Percentiles rank a stretch among this genome's conserved stretches.
Evolutionary conservation across 1,284 basidiomycete genomes (phyloP).

Genomic region (Marasmius sp.): DNA sequence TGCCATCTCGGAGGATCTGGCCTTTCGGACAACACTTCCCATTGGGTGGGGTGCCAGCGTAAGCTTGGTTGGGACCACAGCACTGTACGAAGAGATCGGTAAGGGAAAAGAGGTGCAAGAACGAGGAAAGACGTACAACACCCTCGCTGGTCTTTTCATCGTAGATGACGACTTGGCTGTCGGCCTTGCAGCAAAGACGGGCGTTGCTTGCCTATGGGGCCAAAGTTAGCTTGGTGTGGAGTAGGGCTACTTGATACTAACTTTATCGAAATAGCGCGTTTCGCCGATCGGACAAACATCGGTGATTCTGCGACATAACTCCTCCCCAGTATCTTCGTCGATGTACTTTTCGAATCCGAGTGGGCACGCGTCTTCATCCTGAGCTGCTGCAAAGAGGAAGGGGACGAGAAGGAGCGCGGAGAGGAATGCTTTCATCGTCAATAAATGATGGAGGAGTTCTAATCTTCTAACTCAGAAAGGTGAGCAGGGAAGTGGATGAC

Average conservation of each 20-base stretch:
- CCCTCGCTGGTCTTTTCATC: neutral
- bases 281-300: neutral
- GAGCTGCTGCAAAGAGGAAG: neutral
- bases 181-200: neutral
- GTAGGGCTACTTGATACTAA: neutral
- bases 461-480: neutral
- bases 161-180: constrained; percentile 2
- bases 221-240: neutral
- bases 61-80: neutral
- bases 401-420: neutral
- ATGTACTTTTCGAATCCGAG: neutral
- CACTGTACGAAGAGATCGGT: neutral
- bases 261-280: neutral
- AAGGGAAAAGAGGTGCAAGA: neutral
- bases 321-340: neutral
- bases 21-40: constrained; percentile 1
- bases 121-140: neutral
- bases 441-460: neutral
- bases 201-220: neutral
- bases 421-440: neutral
- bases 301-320: neutral
- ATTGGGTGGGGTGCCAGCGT: neutral
- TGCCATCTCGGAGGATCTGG: neutral
- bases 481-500: neutral
- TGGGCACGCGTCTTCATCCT: neutral